Percentiles rank a stretch among this genome's conserved stretches.
Conservation (phyloP, 441 rosid species). For the Gossypium schwendimanii region DNA sequence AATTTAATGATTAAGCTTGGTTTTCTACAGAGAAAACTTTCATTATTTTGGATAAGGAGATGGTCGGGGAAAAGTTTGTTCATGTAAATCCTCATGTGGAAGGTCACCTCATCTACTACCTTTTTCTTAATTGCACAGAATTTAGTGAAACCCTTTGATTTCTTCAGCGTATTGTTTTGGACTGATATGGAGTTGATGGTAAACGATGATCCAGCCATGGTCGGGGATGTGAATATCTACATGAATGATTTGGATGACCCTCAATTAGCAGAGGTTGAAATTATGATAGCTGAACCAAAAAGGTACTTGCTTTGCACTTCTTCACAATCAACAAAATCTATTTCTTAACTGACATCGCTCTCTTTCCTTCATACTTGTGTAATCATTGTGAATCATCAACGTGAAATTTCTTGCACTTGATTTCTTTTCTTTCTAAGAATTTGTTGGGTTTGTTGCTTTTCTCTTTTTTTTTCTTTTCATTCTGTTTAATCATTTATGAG, state of each 20-base stretch:
- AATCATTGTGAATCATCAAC: neutral
- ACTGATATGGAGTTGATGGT: neutral
- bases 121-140: neutral
- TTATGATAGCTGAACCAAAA: slow-evolving; percentile 81
- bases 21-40: slow-evolving; percentile 70
- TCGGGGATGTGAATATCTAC: slow-evolving; percentile 86
- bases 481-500: neutral
- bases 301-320: slow-evolving; percentile 39
- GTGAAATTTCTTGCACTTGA: neutral
- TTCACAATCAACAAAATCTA: neutral
- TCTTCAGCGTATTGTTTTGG: too few relatives aligned
- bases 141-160: neutral
- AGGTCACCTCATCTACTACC: slow-evolving; percentile 35
- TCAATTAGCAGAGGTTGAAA: slow-evolving; percentile 72
- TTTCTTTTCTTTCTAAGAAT: neutral
- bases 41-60: slow-evolving; percentile 69
- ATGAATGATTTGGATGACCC: slow-evolving; percentile 86
- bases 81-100: slow-evolving; percentile 64
- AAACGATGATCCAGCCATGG: slow-evolving; percentile 53
- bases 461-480: neutral
- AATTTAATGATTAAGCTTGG: slow-evolving; percentile 2
- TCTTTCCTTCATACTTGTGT: neutral
- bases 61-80: slow-evolving; percentile 43
- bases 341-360: neutral
- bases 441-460: neutral